phyloP scores from a whole-genome alignment of 768 basidiomycete species.

The Leccinum sublutescens region DNA sequence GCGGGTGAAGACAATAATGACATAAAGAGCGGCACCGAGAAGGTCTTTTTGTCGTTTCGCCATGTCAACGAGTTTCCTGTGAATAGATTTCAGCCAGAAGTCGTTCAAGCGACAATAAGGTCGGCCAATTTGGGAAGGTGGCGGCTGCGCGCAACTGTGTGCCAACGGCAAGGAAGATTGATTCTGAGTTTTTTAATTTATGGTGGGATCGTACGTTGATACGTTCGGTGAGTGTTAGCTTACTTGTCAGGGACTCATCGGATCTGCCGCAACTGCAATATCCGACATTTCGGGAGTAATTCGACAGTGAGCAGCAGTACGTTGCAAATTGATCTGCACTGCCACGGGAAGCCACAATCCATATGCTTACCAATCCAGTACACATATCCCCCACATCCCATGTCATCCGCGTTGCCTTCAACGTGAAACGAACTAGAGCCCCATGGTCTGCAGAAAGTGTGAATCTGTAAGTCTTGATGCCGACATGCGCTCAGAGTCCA shows the following conservation, averaged over 20 bases:
- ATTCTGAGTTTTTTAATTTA: neutral
- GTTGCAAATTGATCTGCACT: neutral
- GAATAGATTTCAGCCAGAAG: conserved; percentile 19
- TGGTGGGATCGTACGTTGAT: neutral
- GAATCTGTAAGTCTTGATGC: conserved; percentile 51
- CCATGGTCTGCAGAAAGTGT: conserved; percentile 89
- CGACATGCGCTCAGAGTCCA: conserved; percentile 12
- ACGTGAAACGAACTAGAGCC: conserved; percentile 7
- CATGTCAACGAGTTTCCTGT: conserved; percentile 35
- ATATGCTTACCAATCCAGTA: conserved; percentile 20
- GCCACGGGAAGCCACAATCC: neutral
- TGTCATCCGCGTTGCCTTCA: conserved; percentile 4
- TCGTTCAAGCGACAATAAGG: conserved; percentile 28
- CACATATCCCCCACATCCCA: neutral
- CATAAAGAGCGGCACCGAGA: conserved; percentile 31
- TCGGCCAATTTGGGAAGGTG: conserved; percentile 23
- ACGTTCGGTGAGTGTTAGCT: neutral
- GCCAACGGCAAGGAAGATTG: conserved; percentile 3
- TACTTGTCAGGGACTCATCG: neutral
- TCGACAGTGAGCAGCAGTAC: neutral
- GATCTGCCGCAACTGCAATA: neutral
- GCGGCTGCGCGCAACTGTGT: neutral
- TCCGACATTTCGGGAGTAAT: neutral
- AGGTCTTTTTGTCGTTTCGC: conserved; percentile 30
- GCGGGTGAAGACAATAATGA: conserved; percentile 25